These are phyloP conservation scores for Linnemannia zychae DNA, from an alignment of 192 early-diverging fungal species.

Conservation along the genomic window DNA sequence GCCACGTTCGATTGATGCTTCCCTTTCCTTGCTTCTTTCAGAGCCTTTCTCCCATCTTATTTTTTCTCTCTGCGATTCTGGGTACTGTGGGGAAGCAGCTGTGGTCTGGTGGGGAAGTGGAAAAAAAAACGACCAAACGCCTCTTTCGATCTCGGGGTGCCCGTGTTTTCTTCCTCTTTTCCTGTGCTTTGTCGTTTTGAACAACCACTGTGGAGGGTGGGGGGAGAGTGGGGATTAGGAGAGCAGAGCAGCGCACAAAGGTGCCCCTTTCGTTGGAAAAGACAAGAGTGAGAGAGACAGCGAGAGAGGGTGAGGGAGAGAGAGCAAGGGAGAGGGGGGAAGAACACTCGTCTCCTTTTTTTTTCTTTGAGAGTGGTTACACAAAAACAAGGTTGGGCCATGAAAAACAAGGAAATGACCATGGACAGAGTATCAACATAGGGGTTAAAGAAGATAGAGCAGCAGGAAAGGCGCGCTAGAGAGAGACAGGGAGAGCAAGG, in stretches of 20 bases:
- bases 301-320: neutral
- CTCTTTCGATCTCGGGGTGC: neutral
- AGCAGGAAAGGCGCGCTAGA: neutral
- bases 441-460: neutral
- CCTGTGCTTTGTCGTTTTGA: too few species aligned
- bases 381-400: slow-evolving; percentile 3
- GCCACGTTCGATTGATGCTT: too few species aligned
- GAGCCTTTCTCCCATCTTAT: neutral
- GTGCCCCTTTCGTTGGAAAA: neutral
- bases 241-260: too few species aligned
- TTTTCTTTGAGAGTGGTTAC: neutral
- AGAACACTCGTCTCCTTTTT: neutral
- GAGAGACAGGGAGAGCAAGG: neutral
- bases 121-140: neutral
- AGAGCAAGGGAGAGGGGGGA: neutral
- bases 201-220: neutral
- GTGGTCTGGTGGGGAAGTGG: too few species aligned
- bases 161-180: neutral
- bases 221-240: neutral
- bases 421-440: neutral
- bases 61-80: neutral
- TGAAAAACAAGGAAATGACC: slow-evolving; percentile 6
- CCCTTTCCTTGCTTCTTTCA: neutral
- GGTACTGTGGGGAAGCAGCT: neutral
- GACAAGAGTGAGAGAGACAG: too few species aligned